A percentile compares a stretch with the other conserved stretches of the same genome.
Evolutionary conservation across 106 monocot species (phyloP).

Genomic region (Acorus gramineus): DNA sequence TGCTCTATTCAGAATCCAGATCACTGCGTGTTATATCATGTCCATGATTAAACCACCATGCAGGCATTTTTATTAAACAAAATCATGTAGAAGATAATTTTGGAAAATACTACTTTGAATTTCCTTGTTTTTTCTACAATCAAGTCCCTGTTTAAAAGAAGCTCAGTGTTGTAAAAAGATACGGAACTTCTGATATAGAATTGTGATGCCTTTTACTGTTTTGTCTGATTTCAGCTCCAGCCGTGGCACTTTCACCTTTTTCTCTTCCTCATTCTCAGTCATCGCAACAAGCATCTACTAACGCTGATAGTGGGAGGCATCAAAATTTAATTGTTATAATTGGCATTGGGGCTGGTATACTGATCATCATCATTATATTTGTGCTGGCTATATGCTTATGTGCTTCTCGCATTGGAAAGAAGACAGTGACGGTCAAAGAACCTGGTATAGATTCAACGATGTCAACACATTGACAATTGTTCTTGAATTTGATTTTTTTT

Average conservation of each 20-base stretch:
- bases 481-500: too few relatives aligned
- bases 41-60: too few relatives aligned
- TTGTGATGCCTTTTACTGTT: not conserved
- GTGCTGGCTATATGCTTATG: slow-evolving; percentile 44
- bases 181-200: too few relatives aligned
- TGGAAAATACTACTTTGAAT: too few relatives aligned
- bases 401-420: slow-evolving; percentile 31
- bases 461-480: too few relatives aligned
- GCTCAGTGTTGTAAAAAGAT: too few relatives aligned
- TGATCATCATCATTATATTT: slow-evolving; percentile 25
- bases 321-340: slow-evolving; percentile 34
- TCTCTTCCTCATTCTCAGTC: slow-evolving; percentile 23
- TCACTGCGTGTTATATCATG: too few relatives aligned
- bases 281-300: slow-evolving; percentile 14
- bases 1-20: too few relatives aligned
- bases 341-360: slow-evolving; percentile 39
- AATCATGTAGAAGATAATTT: too few relatives aligned
- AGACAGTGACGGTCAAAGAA: slow-evolving; percentile 11
- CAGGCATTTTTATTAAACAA: too few relatives aligned
- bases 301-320: slow-evolving; percentile 15
- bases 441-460: slow-evolving; percentile 13
- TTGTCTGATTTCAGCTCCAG: slow-evolving; percentile 44
- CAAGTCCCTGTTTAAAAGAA: too few relatives aligned
- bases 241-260: slow-evolving; percentile 23
- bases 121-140: too few relatives aligned